Base-by-base conservation (phyloP, 148 eudicot species). In the Linanthus parryae region DNA sequence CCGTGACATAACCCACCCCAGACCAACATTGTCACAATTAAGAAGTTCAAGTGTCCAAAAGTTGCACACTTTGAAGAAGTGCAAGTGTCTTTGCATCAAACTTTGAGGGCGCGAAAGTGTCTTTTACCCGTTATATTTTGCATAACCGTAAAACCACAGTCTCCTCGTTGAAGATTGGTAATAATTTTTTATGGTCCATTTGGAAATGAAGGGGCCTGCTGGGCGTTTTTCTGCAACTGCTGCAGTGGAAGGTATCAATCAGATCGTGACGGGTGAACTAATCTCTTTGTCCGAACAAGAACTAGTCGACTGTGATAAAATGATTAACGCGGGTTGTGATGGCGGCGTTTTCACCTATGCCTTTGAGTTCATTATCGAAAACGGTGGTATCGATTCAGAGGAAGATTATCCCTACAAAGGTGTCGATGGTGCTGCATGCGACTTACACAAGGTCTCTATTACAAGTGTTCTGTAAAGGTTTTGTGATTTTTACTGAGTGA, bases 271-370 rank as follows among this genome's bases (percentile, higher is more conserved):
- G 1, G 65, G 57, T 1, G 42, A 61, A 14, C 23, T 61, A 24
- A 41, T 51, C 49, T 40, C 48, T 0, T 8, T 61, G 16, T 61
- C 65, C 0, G 65, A 51, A 36, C 57, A 61, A 37, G 65, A 61
- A 33, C 57, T 68, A 2, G 53, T 62, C 11, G 73, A 68, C 39
- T 68, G 73, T 18, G 67, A 68, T 27, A 55, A 9, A 37, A 42
- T 56, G 13, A 15, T 23, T 12, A 59, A 59, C 20, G 13, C 23
- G 22, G 66, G 64, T 3, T 37, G 61, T 57, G 30, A 42, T 0
- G 73, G 67, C 1, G 73, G 63, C 8, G 21, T 48, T 23, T 40
- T 56, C 67, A 53, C 55, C 25, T 11, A 28, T 13, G 73, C 49
- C 1, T 68, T 49, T 15, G 67, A 56, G 22, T 68, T 55, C 54